phyloP scores from a whole-genome alignment of 345 rosid species.

The Gossypioides kirkii region DNA sequence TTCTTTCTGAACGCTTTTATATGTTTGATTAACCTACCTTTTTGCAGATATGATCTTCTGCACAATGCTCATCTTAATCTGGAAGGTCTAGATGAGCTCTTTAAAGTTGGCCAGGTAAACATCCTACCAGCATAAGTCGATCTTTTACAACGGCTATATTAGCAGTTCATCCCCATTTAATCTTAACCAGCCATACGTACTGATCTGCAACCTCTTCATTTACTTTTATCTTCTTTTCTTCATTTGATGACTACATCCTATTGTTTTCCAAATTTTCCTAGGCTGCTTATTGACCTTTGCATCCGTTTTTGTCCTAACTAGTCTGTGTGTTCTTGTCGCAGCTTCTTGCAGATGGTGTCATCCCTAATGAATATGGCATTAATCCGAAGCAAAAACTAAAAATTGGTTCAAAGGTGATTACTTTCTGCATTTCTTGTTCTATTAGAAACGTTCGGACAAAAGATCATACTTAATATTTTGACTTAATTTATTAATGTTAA shows the following conservation, averaged over 20 bases:
- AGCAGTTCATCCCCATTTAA: background rate
- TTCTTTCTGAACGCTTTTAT: slow-evolving; percentile 6
- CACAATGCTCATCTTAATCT: slow-evolving; percentile 96
- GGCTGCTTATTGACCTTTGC: background rate
- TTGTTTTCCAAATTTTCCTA: background rate
- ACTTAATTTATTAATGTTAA: background rate
- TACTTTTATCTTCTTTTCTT: background rate
- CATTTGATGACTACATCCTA: background rate
- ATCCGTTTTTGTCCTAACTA: background rate
- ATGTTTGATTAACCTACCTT: background rate
- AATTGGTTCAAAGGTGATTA: slow-evolving; percentile 87
- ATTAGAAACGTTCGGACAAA: background rate
- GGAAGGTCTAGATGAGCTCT: slow-evolving; percentile 79
- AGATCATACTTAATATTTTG: background rate
- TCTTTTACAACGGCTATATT: background rate
- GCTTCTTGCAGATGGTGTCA: slow-evolving; percentile 97
- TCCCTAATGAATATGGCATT: slow-evolving; percentile 96
- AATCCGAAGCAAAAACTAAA: slow-evolving; percentile 93
- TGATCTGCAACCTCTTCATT: background rate
- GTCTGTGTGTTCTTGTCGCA: slow-evolving; percentile 37
- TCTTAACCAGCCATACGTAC: background rate
- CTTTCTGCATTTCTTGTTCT: background rate
- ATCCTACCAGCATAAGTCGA: background rate
- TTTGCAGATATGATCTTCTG: slow-evolving; percentile 79
- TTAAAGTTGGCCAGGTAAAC: slow-evolving; percentile 92